Base-by-base conservation (phyloP, 129 eudicot species). In the Arctium lappa region DNA sequence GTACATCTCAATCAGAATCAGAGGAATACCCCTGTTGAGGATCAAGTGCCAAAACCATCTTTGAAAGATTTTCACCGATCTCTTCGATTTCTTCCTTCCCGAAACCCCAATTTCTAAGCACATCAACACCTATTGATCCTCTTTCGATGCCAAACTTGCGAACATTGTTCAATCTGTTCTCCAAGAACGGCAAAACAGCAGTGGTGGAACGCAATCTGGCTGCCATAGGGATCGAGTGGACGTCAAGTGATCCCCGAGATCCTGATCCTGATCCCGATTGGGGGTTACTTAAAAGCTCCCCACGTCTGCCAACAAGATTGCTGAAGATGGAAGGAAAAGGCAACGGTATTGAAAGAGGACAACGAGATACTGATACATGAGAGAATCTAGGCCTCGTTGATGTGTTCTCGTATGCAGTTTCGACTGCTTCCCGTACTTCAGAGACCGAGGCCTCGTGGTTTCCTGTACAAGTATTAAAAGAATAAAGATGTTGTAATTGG, bases 281-380 rank as follows among this genome's bases (percentile, higher is more conserved):
- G 5, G 89, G 89, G 73, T 30, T 83, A 31, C 77, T 78, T 69
- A 89, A 77, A 65, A 89, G 73, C 88, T 91, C 93, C n/a, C 98
- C 99, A 62, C 86, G 88, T 78, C 83, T 87, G 72, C 99, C 91
- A 15, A 96, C 90, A 38, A 42, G 79, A 60, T 79, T 84, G 53
- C 90, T 81, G 36, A 93, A 93, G 79, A 96, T 93, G 18, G 94
- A 90, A 50, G 99, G 98, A 65, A 93, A 96, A 10, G 99, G 98
- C 63, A 96, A 83, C 9, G 96, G 98, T 69, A 96, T 93, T 4
- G 99, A 98, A 62, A 93, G 92, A 78, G 97, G 98, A 81, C 91
- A 93, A 62, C 82, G 92, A 11, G 98, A 81, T 22, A 81, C 88
- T 15, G 99, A 91, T 60, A 93, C 74, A 77, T 95, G 97, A 72